Evolutionary conservation across 495 filamentous ascomycete genomes (phyloP), one percentile per base, ranked within the genome.

Genomic region (Trichoderma gamsii): DNA sequence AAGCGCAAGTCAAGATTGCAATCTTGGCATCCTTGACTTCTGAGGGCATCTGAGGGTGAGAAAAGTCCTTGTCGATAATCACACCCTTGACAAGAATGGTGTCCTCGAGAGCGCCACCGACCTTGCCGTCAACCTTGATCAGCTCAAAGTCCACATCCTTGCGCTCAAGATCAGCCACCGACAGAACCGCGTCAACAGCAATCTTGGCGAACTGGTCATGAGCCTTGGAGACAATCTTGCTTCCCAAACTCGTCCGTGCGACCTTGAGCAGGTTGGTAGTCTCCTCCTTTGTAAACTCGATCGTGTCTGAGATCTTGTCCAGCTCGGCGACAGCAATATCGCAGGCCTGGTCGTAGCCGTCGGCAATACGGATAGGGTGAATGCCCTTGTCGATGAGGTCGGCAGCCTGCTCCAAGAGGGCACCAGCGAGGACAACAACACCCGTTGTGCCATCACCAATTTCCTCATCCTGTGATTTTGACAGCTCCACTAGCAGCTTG

Each of bases 311-410:
- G 76, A 99, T 97, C 73, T 84, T 86, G 74, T 98, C 95, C 32
- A 99, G 84, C 81, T 97, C 90, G 21, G 88, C 88, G 61, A 97
- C 88, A 46, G 95, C 95, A 72, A 97, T 92, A 77, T 99, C 96
- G 75, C 96, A 99, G 49, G 95, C 95, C 70, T 94, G 86, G 75
- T 99, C 95, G 76, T 96, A 99, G 52, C 95, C 95, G 77, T 99
- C 96, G 69, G 95, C 95, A 83, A 99, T 97, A 71, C 95, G 84
- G 73, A 99, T 98, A 69, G 95, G 95, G 77, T 99, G 95, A 72
- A 99, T 98, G 70, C 95, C 95, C 83, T 99, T 99, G 84, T 99
- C 95, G 76, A 99, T 98, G 70, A 99, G 85, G 72, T 97, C 95
- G 65, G 93, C 92, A n/a, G 95, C 95, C 79, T 97, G 93, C 78